These are phyloP conservation scores for Xylaria sp. DNA, from an alignment of 2,329 filamentous ascomycete genomes.

Conservation along the genomic window DNA sequence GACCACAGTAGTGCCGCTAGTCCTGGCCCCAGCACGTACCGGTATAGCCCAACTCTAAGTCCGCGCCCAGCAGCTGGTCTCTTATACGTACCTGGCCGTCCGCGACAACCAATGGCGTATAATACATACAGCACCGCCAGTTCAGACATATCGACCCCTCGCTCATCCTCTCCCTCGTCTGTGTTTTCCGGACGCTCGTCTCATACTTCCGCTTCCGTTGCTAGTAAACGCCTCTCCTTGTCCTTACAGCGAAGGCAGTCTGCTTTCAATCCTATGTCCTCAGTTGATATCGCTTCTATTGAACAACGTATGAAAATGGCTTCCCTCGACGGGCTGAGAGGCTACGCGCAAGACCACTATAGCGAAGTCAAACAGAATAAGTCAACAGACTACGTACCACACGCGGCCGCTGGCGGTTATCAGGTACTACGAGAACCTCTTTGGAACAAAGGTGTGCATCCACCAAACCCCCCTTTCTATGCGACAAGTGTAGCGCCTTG, in stretches of 20 bases:
- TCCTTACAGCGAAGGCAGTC: slow-evolving; percentile 63
- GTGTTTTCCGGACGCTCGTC: slow-evolving; percentile 61
- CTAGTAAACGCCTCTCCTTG: slow-evolving; percentile 63
- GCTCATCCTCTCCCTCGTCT: slow-evolving; percentile 64
- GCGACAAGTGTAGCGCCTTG: slow-evolving; percentile 10
- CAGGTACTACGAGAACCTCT: slow-evolving; percentile 71
- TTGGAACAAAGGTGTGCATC: slow-evolving; percentile 71
- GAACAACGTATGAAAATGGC: slow-evolving; percentile 71
- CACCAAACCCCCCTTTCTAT: slow-evolving; percentile 24
- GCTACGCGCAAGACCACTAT: slow-evolving; percentile 68
- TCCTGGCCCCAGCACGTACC: slow-evolving; percentile 32
- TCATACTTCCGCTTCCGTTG: slow-evolving; percentile 62
- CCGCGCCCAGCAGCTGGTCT: slow-evolving; percentile 38
- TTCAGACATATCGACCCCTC: slow-evolving; percentile 66
- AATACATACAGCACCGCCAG: slow-evolving; percentile 60
- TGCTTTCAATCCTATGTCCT: slow-evolving; percentile 66
- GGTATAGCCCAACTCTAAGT: slow-evolving; percentile 27
- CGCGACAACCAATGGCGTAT: slow-evolving; percentile 57
- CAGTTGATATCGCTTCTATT: slow-evolving; percentile 67
- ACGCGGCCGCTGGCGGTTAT: slow-evolving; percentile 66
- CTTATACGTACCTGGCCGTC: slow-evolving; percentile 38
- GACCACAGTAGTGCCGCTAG: slow-evolving; percentile 39
- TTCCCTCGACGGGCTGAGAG: slow-evolving; percentile 68
- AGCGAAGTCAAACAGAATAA: slow-evolving; percentile 65
- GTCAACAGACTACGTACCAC: slow-evolving; percentile 64